A percentile compares a stretch with the other conserved stretches of the same genome.
These are phyloP conservation scores for Takashimella tepidaria DNA, from an alignment of 1,284 basidiomycete species.

Conservation along the genomic window DNA sequence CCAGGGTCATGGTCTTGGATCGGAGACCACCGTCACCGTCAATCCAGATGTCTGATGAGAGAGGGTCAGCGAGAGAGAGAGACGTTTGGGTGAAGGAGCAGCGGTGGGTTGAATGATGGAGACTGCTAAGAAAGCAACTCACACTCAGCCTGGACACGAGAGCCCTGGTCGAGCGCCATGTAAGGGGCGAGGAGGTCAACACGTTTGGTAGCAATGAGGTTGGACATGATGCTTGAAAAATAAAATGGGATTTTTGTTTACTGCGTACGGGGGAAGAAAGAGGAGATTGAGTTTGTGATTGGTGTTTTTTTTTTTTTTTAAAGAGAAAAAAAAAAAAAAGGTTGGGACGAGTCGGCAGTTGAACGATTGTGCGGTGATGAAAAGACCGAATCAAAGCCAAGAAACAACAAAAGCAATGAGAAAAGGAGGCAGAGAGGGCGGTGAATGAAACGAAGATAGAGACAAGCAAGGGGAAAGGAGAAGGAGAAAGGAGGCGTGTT, in stretches of 20 bases:
- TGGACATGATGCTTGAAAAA: conserved; percentile 36
- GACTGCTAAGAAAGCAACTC: conserved; percentile 33
- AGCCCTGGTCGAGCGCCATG: conserved; percentile 78
- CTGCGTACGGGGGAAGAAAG: background rate
- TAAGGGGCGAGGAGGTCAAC: conserved; percentile 81
- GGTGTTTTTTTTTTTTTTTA: background rate
- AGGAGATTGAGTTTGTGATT: background rate
- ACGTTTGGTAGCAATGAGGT: conserved; percentile 54
- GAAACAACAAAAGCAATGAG: background rate
- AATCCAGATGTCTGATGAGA: conserved; percentile 83
- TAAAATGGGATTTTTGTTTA: conserved; percentile 2
- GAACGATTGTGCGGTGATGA: conserved; percentile 2
- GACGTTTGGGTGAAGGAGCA: background rate
- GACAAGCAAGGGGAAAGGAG: conserved; percentile 1
- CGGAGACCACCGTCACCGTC: conserved; percentile 88
- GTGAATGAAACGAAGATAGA: background rate
- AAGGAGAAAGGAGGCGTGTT: background rate
- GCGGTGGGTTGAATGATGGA: conserved; percentile 1
- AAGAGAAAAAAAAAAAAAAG: background rate
- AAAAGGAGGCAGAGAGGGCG: background rate
- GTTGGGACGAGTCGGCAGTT: background rate
- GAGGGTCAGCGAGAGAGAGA: conserved; percentile 15
- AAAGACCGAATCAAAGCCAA: background rate
- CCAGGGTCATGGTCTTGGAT: conserved; percentile 74
- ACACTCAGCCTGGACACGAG: conserved; percentile 90